These are phyloP conservation scores for Jaltomata sinuosa DNA, from an alignment of 257 asterid species.

Conservation along the genomic window DNA sequence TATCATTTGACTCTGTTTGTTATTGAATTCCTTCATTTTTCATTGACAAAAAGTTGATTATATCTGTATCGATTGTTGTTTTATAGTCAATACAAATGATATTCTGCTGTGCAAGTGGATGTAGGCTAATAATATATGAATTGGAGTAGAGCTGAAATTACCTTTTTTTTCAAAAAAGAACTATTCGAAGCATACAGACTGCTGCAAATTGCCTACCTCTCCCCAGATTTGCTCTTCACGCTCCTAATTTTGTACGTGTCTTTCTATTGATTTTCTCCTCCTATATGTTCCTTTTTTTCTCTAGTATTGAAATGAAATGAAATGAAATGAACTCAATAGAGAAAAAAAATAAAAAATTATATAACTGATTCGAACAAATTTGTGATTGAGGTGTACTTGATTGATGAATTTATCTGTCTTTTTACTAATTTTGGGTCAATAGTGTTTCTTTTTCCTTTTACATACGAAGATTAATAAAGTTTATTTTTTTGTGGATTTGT, in stretches of 20 bases:
- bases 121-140: background rate
- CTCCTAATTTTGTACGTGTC: constrained; percentile 51
- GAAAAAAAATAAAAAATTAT: background rate
- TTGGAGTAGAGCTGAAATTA: background rate
- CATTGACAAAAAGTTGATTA: background rate
- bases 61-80: background rate
- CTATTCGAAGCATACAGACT: constrained; percentile 34
- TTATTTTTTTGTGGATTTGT: background rate
- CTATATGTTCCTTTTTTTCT: background rate
- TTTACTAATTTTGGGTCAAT: background rate
- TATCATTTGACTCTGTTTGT: background rate
- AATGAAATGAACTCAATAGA: background rate
- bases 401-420: background rate
- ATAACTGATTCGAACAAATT: background rate
- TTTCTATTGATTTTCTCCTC: background rate
- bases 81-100: background rate
- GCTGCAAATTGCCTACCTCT: constrained; percentile 42
- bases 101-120: background rate
- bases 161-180: background rate
- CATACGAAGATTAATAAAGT: background rate
- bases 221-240: constrained; percentile 35
- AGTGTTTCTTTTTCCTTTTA: background rate
- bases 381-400: background rate
- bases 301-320: background rate
- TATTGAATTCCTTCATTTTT: background rate